phyloP scores from a whole-genome alignment of 768 basidiomycete species.

The Fistulinella prunicolor region DNA sequence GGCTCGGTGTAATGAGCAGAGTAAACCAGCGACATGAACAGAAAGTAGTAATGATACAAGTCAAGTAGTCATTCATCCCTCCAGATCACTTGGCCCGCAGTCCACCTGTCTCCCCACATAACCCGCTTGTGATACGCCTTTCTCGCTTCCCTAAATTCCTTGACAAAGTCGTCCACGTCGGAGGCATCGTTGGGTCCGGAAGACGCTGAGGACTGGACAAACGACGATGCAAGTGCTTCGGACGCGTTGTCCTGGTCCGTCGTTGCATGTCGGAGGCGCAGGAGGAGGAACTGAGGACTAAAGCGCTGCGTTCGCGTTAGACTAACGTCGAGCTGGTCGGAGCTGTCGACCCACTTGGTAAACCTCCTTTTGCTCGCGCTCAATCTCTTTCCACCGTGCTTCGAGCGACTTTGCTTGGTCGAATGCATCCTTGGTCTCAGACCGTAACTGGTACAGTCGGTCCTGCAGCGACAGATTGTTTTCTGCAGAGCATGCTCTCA shows the following conservation, averaged over 20 bases:
- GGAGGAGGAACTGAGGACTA: constrained; percentile 81
- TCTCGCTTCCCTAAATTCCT: constrained; percentile 80
- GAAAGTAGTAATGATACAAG: constrained; percentile 4
- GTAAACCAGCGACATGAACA: constrained; percentile 18
- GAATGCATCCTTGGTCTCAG: constrained; percentile 84
- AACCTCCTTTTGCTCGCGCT: constrained; percentile 83
- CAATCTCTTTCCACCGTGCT: constrained; percentile 79
- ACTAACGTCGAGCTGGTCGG: not conserved
- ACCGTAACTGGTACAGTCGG: constrained; percentile 66
- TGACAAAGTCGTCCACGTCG: constrained; percentile 85
- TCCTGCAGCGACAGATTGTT: constrained; percentile 77
- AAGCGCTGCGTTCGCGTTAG: constrained; percentile 57
- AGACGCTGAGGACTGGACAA: constrained; percentile 60
- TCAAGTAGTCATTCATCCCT: constrained; percentile 47
- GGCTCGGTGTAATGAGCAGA: constrained; percentile 28
- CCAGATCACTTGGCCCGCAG: constrained; percentile 82
- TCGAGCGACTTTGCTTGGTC: constrained; percentile 83
- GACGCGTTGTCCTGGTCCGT: constrained; percentile 89
- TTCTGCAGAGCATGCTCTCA: constrained; percentile 41
- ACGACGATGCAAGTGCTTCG: constrained; percentile 78
- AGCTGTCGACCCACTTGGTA: constrained; percentile 62
- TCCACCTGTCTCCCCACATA: constrained; percentile 89
- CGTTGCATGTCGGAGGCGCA: constrained; percentile 83
- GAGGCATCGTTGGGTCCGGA: constrained; percentile 24
- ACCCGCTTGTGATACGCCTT: constrained; percentile 93